Percentiles rank a stretch among this genome's conserved stretches.
These are phyloP conservation scores for Triticum urartu DNA, from an alignment of 176 grass and related monocot genomes.

Conservation along the genomic window DNA sequence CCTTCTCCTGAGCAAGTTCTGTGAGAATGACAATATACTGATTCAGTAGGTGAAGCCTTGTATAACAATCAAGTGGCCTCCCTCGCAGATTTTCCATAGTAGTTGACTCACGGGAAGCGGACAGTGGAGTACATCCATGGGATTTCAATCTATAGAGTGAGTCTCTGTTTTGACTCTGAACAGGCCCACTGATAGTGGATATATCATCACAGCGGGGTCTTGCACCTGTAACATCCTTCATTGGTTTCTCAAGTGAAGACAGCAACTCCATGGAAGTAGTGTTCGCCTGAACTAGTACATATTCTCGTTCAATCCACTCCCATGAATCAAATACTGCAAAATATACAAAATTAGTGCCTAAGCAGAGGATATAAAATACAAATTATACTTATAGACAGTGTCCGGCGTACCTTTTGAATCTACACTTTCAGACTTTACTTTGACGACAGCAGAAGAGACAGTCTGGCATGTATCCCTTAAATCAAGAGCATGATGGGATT, in stretches of 20 bases:
- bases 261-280: slow-evolving; percentile 43
- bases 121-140: slow-evolving; percentile 23
- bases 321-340: slow-evolving; percentile 68
- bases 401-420: slow-evolving; percentile 39
- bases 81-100: slow-evolving; percentile 38
- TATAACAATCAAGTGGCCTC: slow-evolving; percentile 34
- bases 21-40: slow-evolving; percentile 55
- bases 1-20: slow-evolving; percentile 67
- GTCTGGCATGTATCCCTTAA: slow-evolving; percentile 20
- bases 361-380: background rate
- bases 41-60: slow-evolving; percentile 53
- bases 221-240: slow-evolving; percentile 37
- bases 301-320: slow-evolving; percentile 68
- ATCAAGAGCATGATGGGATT: slow-evolving; percentile 10
- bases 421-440: slow-evolving; percentile 34
- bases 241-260: slow-evolving; percentile 47
- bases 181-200: slow-evolving; percentile 19
- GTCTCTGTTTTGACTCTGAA: slow-evolving; percentile 35
- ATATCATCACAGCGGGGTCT: slow-evolving; percentile 28
- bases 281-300: slow-evolving; percentile 59
- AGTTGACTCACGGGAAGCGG: slow-evolving; percentile 2
- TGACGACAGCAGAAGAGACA: slow-evolving; percentile 22
- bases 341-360: slow-evolving; percentile 24
- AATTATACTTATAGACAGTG: slow-evolving; percentile 14
- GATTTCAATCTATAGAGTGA: slow-evolving; percentile 19